phyloP scores from a whole-genome alignment of 345 rosid species.

The Hibiscus tridactylites region DNA sequence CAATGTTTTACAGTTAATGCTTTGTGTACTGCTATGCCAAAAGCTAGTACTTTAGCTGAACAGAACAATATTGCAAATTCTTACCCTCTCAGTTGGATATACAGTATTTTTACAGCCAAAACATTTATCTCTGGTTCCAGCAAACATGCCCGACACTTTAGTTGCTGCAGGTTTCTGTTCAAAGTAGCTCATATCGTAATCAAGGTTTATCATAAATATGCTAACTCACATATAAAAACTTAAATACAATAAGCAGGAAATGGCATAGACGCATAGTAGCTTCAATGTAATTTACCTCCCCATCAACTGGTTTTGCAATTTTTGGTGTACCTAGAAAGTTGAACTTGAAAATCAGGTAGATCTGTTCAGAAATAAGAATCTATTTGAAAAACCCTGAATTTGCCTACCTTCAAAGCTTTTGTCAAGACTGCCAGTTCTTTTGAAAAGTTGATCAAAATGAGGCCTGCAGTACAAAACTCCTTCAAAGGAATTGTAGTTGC shows the following conservation, averaged over 20 bases:
- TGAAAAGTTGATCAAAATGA: conserved; percentile 91
- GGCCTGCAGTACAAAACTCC: conserved; percentile 97
- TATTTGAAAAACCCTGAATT: neutral
- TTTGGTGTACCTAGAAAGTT: conserved; percentile 70
- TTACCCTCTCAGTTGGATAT: conserved; percentile 92
- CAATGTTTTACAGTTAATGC: neutral
- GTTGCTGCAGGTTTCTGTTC: conserved; percentile 65
- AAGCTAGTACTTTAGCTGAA: neutral
- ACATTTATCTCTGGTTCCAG: conserved; percentile 89
- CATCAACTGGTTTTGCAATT: conserved; percentile 58
- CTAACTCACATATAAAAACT: neutral
- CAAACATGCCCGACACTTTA: conserved; percentile 85
- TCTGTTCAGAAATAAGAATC: neutral
- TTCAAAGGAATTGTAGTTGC: conserved; percentile 97
- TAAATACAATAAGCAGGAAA: neutral
- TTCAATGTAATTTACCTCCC: conserved; percentile 49
- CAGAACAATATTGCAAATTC: neutral
- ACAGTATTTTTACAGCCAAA: conserved; percentile 77
- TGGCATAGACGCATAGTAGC: neutral
- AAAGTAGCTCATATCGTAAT: conserved; percentile 5
- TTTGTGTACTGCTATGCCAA: neutral
- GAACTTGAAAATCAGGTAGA: conserved; percentile 11
- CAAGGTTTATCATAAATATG: neutral
- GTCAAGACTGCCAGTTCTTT: conserved; percentile 96
- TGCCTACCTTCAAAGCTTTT: conserved; percentile 87